phyloP scores from a whole-genome alignment of 495 filamentous ascomycete species.

The Hypoxylon rickii region DNA sequence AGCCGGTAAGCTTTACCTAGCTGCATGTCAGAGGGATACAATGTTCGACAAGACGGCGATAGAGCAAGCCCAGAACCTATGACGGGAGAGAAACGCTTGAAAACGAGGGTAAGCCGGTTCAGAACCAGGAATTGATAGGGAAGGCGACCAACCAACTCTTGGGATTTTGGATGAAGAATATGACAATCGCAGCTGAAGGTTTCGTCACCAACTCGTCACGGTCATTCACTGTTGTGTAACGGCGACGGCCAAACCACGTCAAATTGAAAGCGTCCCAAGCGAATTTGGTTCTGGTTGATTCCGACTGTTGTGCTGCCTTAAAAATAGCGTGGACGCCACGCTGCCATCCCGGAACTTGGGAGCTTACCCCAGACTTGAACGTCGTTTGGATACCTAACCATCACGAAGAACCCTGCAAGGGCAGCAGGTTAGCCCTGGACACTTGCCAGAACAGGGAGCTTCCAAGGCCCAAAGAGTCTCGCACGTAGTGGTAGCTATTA shows the following conservation, averaged over 20 bases:
- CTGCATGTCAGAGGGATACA: slow-evolving; percentile 32
- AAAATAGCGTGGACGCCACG: slow-evolving; percentile 20
- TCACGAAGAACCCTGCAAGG: slow-evolving; percentile 15
- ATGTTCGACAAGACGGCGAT: background rate
- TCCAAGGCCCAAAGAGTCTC: background rate
- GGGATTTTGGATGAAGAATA: background rate
- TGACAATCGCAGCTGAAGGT: slow-evolving; percentile 10
- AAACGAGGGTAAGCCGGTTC: slow-evolving; percentile 8
- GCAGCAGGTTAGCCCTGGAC: slow-evolving; percentile 5
- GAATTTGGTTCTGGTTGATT: slow-evolving; percentile 26
- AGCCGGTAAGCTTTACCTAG: slow-evolving; percentile 5
- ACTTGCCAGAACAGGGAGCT: slow-evolving; percentile 15
- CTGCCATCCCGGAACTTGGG: slow-evolving; percentile 31
- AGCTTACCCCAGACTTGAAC: slow-evolving; percentile 31
- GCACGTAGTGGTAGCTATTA: slow-evolving; percentile 5
- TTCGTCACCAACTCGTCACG: slow-evolving; percentile 17
- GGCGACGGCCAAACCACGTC: slow-evolving; percentile 11
- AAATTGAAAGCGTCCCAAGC: slow-evolving; percentile 4
- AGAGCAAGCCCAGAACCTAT: slow-evolving; percentile 3
- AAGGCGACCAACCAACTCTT: slow-evolving; percentile 4
- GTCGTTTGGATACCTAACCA: slow-evolving; percentile 20
- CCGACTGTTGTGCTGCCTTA: slow-evolving; percentile 10
- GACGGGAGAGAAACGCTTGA: slow-evolving; percentile 11
- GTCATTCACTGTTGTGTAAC: slow-evolving; percentile 29
- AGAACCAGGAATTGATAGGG: background rate